Percentiles rank a stretch among this genome's conserved stretches.
These are phyloP conservation scores for Musa acuminata DNA, from an alignment of 176 grass and related monocot genomes.

Conservation along the genomic window DNA sequence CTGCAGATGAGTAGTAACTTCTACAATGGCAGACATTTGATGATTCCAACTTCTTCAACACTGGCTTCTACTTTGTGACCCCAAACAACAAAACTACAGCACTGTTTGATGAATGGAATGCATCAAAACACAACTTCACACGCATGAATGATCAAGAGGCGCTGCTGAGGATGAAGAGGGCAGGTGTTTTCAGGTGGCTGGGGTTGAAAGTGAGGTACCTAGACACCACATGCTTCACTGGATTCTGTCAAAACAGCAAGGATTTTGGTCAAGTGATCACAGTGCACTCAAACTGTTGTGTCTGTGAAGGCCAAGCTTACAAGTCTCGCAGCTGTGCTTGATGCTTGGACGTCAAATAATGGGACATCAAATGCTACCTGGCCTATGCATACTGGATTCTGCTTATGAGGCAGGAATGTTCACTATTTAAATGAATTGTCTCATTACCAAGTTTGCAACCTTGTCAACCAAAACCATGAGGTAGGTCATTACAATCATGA, in stretches of 20 bases:
- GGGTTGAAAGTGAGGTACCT: constrained; percentile 4
- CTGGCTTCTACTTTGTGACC: constrained; percentile 12
- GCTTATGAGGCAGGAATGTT: neutral
- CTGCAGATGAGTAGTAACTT: neutral
- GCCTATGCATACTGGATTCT: constrained; percentile 1
- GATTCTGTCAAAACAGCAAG: constrained; percentile 13
- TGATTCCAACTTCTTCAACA: neutral
- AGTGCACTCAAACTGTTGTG: constrained; percentile 11
- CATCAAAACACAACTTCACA: neutral
- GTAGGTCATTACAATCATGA: too few relatives aligned
- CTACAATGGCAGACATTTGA: neutral
- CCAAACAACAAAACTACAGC: constrained; percentile 2
- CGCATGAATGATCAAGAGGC: constrained; percentile 18
- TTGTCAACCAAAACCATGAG: too few relatives aligned
- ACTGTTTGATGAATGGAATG: constrained; percentile 17
- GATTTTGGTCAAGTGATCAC: neutral
- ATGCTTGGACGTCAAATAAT: neutral
- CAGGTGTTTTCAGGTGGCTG: neutral
- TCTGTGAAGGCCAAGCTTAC: neutral
- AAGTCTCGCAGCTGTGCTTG: neutral
- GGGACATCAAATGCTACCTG: neutral
- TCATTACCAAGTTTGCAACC: neutral
- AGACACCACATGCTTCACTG: constrained; percentile 12
- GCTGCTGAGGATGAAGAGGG: neutral
- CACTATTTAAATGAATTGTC: neutral